phyloP scores from a whole-genome alignment of 257 asterid species.

The Rehmannia glutinosa region DNA sequence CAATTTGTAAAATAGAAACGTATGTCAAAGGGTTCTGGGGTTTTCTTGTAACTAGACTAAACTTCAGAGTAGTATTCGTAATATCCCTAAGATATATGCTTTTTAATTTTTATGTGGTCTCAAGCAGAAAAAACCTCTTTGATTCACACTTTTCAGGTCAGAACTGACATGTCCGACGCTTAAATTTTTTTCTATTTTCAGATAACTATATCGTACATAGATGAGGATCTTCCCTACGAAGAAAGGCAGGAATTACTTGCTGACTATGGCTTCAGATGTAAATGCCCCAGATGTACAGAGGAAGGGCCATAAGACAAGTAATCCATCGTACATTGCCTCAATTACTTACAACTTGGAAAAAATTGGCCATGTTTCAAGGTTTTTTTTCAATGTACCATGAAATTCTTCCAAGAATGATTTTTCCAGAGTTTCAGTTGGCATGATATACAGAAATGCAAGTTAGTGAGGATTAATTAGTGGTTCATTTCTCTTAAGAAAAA shows the following conservation, averaged over 20 bases:
- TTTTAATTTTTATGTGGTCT: no score
- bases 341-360: background rate
- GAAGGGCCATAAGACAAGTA: constrained; percentile 31
- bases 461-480: background rate
- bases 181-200: constrained; percentile 21
- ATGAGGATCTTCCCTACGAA: constrained; percentile 69
- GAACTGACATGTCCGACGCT: background rate
- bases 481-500: background rate
- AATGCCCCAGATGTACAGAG: constrained; percentile 65
- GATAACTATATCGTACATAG: constrained; percentile 89
- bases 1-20: no score
- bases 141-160: background rate
- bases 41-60: no score
- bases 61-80: no score
- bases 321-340: background rate
- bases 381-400: no score
- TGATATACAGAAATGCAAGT: no score
- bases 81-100: no score
- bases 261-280: constrained; percentile 80
- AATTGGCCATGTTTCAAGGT: background rate
- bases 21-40: no score
- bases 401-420: background rate
- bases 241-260: constrained; percentile 75
- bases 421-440: no score
- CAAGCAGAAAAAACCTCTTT: no score